Evolutionary conservation across 73 alveolate genomes (phyloP).

Genomic region (Paramecium primaurelia): DNA sequence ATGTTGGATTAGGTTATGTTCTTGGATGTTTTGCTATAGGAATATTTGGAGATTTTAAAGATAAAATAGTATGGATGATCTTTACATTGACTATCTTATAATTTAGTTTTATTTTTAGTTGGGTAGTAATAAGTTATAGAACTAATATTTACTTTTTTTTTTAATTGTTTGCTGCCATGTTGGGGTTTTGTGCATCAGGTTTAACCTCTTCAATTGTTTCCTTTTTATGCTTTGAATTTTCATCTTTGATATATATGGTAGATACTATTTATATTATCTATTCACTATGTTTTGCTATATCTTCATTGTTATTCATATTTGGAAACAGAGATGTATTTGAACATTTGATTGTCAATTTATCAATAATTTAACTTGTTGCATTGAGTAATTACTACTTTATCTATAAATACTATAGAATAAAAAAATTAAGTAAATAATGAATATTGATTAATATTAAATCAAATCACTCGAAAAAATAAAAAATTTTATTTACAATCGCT

Average conservation of each 20-base stretch:
- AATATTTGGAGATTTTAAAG: constrained; percentile 25
- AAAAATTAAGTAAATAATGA: not conserved
- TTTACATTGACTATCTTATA: not conserved
- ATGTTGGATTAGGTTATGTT: constrained; percentile 41
- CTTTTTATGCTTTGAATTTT: not conserved
- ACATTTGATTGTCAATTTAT: not conserved
- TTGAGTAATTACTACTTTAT: not conserved
- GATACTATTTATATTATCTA: constrained; percentile 10
- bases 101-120: constrained; percentile 10
- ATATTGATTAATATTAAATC: not conserved
- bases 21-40: constrained; percentile 35
- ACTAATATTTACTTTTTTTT: not conserved
- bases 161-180: constrained; percentile 4
- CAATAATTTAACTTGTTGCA: not conserved
- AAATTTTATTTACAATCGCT: not conserved
- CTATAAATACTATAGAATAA: constrained; percentile 10
- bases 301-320: not conserved
- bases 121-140: not conserved
- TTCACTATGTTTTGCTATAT: not conserved
- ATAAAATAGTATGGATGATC: constrained; percentile 8
- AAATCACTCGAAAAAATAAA: not conserved
- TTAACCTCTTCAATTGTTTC: not conserved
- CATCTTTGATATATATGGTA: not conserved
- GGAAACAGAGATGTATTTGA: not conserved
- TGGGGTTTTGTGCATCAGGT: constrained; percentile 34